phyloP scores from a whole-genome alignment of 2,329 filamentous ascomycete genomes.

The Phyllosticta citribraziliensis region DNA sequence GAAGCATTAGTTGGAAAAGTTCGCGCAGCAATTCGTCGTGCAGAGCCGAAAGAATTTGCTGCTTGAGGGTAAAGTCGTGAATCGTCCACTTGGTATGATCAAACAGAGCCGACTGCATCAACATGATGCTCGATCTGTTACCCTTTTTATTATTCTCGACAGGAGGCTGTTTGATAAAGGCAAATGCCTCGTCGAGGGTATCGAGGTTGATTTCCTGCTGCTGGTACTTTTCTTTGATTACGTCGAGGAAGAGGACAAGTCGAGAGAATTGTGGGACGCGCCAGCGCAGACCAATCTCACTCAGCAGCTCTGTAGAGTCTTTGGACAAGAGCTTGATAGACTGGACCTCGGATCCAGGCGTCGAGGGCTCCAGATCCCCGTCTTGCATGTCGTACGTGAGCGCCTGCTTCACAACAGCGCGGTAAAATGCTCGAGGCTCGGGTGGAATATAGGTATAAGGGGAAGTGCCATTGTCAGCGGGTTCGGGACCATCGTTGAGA shows the following conservation, averaged over 20 bases:
- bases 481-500: constrained; percentile 33
- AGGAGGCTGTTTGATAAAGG: constrained; percentile 64
- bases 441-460: constrained; percentile 84
- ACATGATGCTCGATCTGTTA: constrained; percentile 40
- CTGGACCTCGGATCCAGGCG: constrained; percentile 38
- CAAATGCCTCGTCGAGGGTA: constrained; percentile 74
- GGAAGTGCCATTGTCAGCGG: constrained; percentile 42
- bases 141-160: constrained; percentile 51
- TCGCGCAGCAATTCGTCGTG: constrained; percentile 79
- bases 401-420: constrained; percentile 68
- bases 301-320: constrained; percentile 70
- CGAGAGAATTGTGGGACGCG: constrained; percentile 75
- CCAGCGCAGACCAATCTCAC: constrained; percentile 81
- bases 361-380: constrained; percentile 40
- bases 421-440: constrained; percentile 74
- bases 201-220: constrained; percentile 73
- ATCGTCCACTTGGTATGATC: constrained; percentile 43
- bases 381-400: constrained; percentile 53
- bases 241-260: constrained; percentile 72
- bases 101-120: constrained; percentile 31
- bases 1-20: constrained; percentile 76
- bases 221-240: constrained; percentile 73
- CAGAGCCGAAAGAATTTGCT: constrained; percentile 61
- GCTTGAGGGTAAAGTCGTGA: constrained; percentile 49
- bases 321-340: constrained; percentile 55